Base-by-base conservation (phyloP, 2,329 filamentous ascomycete genomes). In the Epichloe sp. region DNA sequence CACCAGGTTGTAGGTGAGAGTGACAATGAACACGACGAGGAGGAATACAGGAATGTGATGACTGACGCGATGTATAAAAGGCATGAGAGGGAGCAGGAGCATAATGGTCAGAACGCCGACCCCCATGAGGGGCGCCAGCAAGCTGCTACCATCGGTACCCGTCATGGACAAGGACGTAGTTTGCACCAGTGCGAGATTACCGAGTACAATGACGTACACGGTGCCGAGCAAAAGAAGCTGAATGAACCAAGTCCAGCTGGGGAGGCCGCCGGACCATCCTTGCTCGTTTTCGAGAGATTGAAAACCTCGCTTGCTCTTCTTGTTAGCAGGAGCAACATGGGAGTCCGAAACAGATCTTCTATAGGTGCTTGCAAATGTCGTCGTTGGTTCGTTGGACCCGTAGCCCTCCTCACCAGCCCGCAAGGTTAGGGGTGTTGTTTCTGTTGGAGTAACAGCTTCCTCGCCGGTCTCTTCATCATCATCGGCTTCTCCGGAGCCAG, bases 51-150 rank as follows among this genome's bases (percentile, higher is more conserved):
- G 90, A 4, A 97, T 65, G 53, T 95, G 88, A 62, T 86, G 85
- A 1, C 84, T 88, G 56, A 93, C 80, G 43, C 91, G 84, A 64
- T 97, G 90, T 41, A 95, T 75, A 63, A 95, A 95, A 0, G 93
- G 93, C 0, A 83, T 78, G 3, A 88, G 65, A 0, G 93, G 93
- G 1, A 88, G 71, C 17, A 96, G 68, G 0, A 95, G 63, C 1
- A 95, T 63, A 1, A 88, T 78, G 12, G 82, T 82, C 55, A 91
- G 75, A 6, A 75, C 62, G 0, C 84, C 82, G 42, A 89, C 76
- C 37, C 80, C 66, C 14, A 94, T 63, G 64, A 95, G 89, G 5
- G 89, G 82, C 7, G 80, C 66, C 15, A 95, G 68, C 17, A 84
- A 72, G 37, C 80, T 77, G 55, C 82, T 86, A 2, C 93, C 93